These are phyloP conservation scores for Candida berthetii DNA, from an alignment of 805 yeast genomes.

Conservation along the genomic window DNA sequence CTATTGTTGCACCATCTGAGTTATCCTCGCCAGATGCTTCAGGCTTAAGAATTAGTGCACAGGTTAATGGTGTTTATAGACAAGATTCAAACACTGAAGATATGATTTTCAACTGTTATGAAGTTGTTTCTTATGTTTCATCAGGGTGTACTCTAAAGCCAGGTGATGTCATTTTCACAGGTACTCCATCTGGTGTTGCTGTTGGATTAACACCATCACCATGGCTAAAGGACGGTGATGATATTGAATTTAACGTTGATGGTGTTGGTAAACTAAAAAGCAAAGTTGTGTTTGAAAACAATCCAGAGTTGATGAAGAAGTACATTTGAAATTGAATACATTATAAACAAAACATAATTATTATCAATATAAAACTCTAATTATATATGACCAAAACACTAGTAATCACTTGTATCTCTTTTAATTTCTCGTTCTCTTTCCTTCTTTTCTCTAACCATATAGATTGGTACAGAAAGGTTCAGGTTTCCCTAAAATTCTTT, in stretches of 20 bases:
- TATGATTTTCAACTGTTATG: conserved; percentile 38
- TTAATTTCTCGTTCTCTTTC: too few relatives aligned
- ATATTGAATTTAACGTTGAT: conserved; percentile 33
- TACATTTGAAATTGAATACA: too few relatives aligned
- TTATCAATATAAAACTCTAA: too few relatives aligned
- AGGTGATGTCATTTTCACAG: conserved; percentile 50
- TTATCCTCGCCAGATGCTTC: conserved; percentile 22
- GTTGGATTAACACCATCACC: conserved; percentile 34
- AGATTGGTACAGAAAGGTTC: conserved; percentile 36
- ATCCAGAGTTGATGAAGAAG: conserved; percentile 1
- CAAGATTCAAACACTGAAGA: conserved; percentile 42
- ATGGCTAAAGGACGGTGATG: conserved; percentile 40
- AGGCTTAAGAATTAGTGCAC: conserved; percentile 29
- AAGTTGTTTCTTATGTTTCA: conserved; percentile 38
- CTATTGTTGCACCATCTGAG: conserved; percentile 32
- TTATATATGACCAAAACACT: too few relatives aligned
- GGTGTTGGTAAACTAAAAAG: conserved; percentile 37
- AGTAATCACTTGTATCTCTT: too few relatives aligned
- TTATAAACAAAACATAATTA: too few relatives aligned
- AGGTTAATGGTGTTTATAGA: conserved; percentile 40
- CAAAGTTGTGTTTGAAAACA: conserved; percentile 26
- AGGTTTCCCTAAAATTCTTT: conserved; percentile 39
- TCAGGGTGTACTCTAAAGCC: conserved; percentile 47
- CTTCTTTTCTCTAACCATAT: too few relatives aligned
- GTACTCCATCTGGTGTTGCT: conserved; percentile 54